phyloP scores from a whole-genome alignment of 2,329 filamentous ascomycete species.

The Cladosporium sp. region DNA sequence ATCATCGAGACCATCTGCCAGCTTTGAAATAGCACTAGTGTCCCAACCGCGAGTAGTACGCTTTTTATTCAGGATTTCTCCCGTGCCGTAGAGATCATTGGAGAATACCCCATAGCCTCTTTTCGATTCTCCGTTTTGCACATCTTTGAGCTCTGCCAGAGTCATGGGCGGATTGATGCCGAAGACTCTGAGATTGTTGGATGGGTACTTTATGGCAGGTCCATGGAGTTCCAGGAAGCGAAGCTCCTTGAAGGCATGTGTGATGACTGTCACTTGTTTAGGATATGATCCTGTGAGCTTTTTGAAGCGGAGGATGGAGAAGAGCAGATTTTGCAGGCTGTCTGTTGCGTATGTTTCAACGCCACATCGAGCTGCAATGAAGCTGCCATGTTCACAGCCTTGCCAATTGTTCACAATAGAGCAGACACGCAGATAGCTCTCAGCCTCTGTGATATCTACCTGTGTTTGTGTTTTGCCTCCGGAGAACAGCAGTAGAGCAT shows the following conservation, averaged over 20 bases:
- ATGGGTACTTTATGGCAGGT: conserved; percentile 41
- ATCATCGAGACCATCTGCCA: conserved; percentile 19
- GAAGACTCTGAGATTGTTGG: conserved; percentile 36
- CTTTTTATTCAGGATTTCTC: conserved; percentile 34
- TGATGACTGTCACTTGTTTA: conserved; percentile 39
- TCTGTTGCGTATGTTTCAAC: conserved; percentile 58
- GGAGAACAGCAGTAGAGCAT: conserved; percentile 63
- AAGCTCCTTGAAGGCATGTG: conserved; percentile 45
- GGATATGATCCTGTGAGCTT: conserved; percentile 38
- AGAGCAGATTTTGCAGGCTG: conserved; percentile 79
- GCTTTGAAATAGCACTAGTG: conserved; percentile 2
- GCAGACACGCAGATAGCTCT: conserved; percentile 13
- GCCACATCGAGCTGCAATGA: background rate
- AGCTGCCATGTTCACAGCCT: background rate
- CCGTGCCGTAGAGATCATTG: conserved; percentile 37
- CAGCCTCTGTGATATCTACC: conserved; percentile 21
- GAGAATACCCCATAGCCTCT: conserved; percentile 37
- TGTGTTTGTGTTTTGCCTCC: conserved; percentile 51
- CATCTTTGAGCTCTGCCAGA: conserved; percentile 33
- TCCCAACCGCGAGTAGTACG: conserved; percentile 39
- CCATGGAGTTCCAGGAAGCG: conserved; percentile 40
- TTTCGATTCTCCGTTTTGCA: conserved; percentile 34
- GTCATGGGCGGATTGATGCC: conserved; percentile 45
- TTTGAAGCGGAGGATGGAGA: conserved; percentile 60
- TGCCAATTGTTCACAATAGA: background rate